Evolutionary conservation across 495 filamentous ascomycete genomes (phyloP), one percentile per base, ranked within the genome.

Genomic region (Daldinia decipiens): DNA sequence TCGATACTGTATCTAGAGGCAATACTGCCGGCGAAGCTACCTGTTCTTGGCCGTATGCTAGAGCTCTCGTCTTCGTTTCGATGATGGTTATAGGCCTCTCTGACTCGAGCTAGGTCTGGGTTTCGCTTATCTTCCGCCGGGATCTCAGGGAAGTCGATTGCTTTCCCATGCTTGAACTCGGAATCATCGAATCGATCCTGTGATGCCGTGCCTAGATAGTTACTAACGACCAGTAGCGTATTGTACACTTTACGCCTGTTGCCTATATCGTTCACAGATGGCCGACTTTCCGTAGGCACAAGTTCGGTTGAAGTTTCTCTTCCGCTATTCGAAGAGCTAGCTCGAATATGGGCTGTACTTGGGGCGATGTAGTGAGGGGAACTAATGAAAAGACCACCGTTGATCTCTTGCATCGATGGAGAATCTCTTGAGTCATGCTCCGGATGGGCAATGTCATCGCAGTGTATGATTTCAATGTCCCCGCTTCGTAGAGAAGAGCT

Each of bases 91-190:
- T 82, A 86, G n/a, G 63, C 67, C 50, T 78, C 73, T 50, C 76
- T 68, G n/a, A 86, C 77, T 2, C 78, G 64, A 6, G 67, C n/a
- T 3, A 87, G 75, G 13, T 72, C 56, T 0, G 54, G 32, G 50
- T 86, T 87, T 47, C 84, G 78, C 15, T 78, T 62, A 15, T 69
- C 71, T 58, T 88, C 86, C 5, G 83, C 86, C 1, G 85, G 85
- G 4, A 86, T 78, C 62, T 82, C 78, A 3, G 86, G 85, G 58
- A 83, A 88, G 36, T 79, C 78, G 5, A 76, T 57, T n/a, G 81
- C 81, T 39, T 76, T 74, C 8, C 80, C 79, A 0, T 67, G 77
- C 7, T 80, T 77, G 62, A 87, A 87, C 1, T 81, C 82, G 1
- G 78, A 80, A 31, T 83, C 78, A 67, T 85, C 81, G 59, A 83